Percentiles rank a stretch among this genome's conserved stretches.
Evolutionary conservation across 2,329 filamentous ascomycete genomes (phyloP).

Genomic region (Orbilia blumenaviensis): DNA sequence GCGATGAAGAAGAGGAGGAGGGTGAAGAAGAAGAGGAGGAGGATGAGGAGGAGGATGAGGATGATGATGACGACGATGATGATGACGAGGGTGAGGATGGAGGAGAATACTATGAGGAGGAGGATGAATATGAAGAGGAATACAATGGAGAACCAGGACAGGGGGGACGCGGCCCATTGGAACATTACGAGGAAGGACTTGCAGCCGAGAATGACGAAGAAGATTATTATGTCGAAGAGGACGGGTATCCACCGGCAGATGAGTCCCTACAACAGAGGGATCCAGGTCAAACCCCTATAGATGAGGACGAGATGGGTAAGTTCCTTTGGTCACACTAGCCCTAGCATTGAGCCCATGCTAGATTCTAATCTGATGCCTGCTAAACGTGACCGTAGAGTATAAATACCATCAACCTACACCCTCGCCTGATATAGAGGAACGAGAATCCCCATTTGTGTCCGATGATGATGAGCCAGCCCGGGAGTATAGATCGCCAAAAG

Average conservation of each 20-base stretch:
- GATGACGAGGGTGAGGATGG: background rate
- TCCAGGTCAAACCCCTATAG: too few relatives aligned
- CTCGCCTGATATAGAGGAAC: background rate
- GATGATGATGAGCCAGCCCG: background rate
- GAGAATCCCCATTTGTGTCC: background rate
- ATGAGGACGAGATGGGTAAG: conserved; percentile 43
- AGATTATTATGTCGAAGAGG: conserved; percentile 3
- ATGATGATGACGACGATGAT: conserved; percentile 12
- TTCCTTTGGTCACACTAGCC: background rate
- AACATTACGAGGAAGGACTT: background rate
- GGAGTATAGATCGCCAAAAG: conserved; percentile 17
- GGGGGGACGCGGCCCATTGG: background rate
- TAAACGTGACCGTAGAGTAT: conserved; percentile 21
- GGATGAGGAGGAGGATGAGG: background rate
- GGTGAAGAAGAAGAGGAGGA: background rate
- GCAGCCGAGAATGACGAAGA: background rate
- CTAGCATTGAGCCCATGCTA: background rate
- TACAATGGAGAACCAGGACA: too few relatives aligned
- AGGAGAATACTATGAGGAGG: background rate
- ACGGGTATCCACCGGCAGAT: conserved; percentile 13
- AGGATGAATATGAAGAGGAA: background rate
- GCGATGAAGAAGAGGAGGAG: conserved; percentile 20
- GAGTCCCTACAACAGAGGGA: too few relatives aligned
- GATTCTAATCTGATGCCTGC: background rate
- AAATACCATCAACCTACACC: background rate